phyloP scores from a whole-genome alignment of 768 basidiomycete genomes.

The Erythrobasidium yunnanense region DNA sequence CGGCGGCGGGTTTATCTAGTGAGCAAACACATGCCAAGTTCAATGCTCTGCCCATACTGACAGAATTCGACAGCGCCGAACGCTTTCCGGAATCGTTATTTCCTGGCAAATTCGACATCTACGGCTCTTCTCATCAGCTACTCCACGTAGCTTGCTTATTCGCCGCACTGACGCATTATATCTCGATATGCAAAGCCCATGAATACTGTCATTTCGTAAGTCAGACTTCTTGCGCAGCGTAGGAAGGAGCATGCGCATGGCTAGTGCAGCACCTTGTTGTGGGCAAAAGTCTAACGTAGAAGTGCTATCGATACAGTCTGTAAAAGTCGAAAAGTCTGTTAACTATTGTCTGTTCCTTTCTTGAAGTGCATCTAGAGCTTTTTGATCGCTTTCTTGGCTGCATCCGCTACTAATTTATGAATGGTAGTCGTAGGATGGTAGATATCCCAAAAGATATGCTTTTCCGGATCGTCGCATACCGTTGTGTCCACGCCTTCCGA shows the following conservation, averaged over 20 bases:
- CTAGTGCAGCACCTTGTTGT: background rate
- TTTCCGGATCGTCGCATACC: constrained; percentile 10
- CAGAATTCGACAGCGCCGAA: constrained; percentile 23
- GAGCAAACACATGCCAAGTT: background rate
- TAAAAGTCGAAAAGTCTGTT: background rate
- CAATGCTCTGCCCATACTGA: background rate
- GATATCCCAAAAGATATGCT: constrained; percentile 14
- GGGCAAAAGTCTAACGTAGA: background rate
- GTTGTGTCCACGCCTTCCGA: background rate
- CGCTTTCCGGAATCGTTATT: constrained; percentile 20
- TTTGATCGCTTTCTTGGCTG: background rate
- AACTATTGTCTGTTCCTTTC: too few species aligned
- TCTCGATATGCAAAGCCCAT: constrained; percentile 51
- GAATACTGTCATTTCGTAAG: constrained; percentile 49
- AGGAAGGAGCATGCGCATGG: too few species aligned
- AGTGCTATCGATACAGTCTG: background rate
- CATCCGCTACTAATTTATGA: constrained; percentile 1
- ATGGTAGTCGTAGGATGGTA: background rate
- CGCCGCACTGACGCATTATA: constrained; percentile 60
- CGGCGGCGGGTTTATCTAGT: constrained; percentile 18
- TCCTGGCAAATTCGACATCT: constrained; percentile 61
- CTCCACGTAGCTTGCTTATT: constrained; percentile 72
- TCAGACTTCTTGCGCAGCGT: background rate
- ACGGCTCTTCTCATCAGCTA: constrained; percentile 75
- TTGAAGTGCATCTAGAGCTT: background rate